phyloP scores from a whole-genome alignment of 1,139 yeast species.

The Suhomyces ambrosiae region DNA sequence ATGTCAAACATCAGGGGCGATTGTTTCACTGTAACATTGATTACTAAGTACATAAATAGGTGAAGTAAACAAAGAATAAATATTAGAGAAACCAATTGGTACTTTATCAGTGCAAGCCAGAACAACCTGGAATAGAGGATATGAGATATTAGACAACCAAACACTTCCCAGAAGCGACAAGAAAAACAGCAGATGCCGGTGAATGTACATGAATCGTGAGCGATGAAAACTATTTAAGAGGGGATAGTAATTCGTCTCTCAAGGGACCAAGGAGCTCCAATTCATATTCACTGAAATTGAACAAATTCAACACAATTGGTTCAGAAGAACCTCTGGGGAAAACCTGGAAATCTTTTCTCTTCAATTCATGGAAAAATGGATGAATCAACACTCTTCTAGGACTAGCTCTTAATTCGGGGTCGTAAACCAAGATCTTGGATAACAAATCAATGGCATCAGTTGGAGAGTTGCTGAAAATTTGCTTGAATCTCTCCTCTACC shows the following conservation, averaged over 20 bases:
- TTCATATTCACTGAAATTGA: conserved; percentile 57
- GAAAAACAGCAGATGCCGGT: neutral
- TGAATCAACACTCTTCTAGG: conserved; percentile 72
- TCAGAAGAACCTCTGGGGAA: conserved; percentile 54
- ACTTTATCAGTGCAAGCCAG: conserved; percentile 1
- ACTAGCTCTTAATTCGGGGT: conserved; percentile 66
- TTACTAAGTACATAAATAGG: conserved; percentile 11
- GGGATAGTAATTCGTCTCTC: conserved; percentile 36
- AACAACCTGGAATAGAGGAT: conserved; percentile 3
- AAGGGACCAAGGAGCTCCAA: conserved; percentile 50
- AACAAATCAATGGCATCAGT: conserved; percentile 70
- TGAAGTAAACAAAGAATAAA: conserved; percentile 13
- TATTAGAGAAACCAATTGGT: conserved; percentile 5
- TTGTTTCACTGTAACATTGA: conserved; percentile 9
- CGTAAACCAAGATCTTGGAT: conserved; percentile 70
- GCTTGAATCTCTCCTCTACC: conserved; percentile 63
- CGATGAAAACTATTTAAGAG: conserved; percentile 8
- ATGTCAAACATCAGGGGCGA: too few relatives aligned
- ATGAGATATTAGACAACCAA: conserved; percentile 4
- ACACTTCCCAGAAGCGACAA: conserved; percentile 14
- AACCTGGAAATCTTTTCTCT: conserved; percentile 56
- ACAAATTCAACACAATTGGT: conserved; percentile 48
- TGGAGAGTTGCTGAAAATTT: conserved; percentile 70
- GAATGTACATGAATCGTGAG: conserved; percentile 1
- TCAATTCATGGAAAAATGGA: conserved; percentile 70